Evolutionary conservation across 1,139 yeast species (phyloP), one percentile per base, ranked within the genome.

Genomic region (Kodamaea sp.): DNA sequence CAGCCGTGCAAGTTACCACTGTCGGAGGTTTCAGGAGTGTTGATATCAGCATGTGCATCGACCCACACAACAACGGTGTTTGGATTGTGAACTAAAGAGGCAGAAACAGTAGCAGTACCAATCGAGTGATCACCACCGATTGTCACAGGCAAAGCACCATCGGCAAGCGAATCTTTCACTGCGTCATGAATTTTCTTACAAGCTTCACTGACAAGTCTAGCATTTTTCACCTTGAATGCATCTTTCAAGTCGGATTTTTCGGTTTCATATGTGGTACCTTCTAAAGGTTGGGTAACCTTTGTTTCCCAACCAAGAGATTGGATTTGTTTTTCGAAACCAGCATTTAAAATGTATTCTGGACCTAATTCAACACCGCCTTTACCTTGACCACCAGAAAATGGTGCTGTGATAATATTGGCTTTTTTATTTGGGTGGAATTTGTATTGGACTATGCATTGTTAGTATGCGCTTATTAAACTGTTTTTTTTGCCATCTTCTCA

Each of bases 11-110:
- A 73, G 63, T 92, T 92, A 34, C 98, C 98, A 8, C 92, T 80
- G 32, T 78, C 84, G 5, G 97, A 82, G 9, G 90, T 80, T 35
- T 71, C 72, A n/a, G 96, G 89, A 2, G 97, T 84, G 69, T 92
- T 92, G 57, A 92, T 82, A 61, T 92, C 98, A 27, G 97, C 97
- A 59, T 92, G 98, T 1, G 98, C 98, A 64, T 92, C 98, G 50
- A 92, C 84, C 98, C 98, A 92, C 48, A 92, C 62, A 35, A 92
- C 74, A 56, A 96, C 88, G 24, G 96, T 89, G 49, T 89, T 87
- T 15, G 97, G 96, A 60, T 85, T 73, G 47, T 79, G 77, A 25
- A 78, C 78, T 51, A 88, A 73, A 34, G 90, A 85, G 8, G 95
- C 98, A 29, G 88, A 74, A 29, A 90, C 83, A 6, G 97, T 89